Percentiles rank a stretch among this genome's conserved stretches.
phyloP scores from a whole-genome alignment of 345 rosid genomes.

The Eucalyptus cloeziana region DNA sequence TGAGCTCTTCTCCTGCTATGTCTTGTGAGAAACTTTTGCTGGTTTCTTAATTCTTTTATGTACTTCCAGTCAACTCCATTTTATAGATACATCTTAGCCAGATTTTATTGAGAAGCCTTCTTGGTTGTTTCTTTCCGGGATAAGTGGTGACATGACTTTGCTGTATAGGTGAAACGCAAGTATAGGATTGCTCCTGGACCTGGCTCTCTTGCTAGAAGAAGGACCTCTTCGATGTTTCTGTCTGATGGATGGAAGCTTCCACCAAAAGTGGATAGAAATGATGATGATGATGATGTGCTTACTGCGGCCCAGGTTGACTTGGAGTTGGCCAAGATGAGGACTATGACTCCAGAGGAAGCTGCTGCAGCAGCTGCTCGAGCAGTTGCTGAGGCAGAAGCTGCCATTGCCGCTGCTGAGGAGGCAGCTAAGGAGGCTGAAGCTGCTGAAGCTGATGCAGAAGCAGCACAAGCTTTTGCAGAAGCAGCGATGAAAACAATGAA shows the following conservation, averaged over 20 bases:
- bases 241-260: slow-evolving; percentile 34
- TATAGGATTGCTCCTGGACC: slow-evolving; percentile 63
- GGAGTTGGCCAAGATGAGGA: slow-evolving; percentile 79
- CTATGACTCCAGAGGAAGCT: slow-evolving; percentile 77
- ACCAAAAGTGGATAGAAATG: slow-evolving; percentile 45
- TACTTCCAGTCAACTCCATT: neutral
- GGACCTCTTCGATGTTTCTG: slow-evolving; percentile 13
- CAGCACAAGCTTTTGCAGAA: slow-evolving; percentile 83
- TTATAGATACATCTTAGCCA: neutral
- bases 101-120: neutral
- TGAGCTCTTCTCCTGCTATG: neutral
- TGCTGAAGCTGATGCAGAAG: slow-evolving; percentile 95
- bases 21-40: neutral
- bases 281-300: slow-evolving; percentile 28
- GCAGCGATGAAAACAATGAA: slow-evolving; percentile 68
- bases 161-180: slow-evolving; percentile 75
- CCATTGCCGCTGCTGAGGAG: slow-evolving; percentile 86
- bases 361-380: slow-evolving; percentile 81
- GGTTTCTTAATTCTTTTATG: neutral
- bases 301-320: slow-evolving; percentile 66
- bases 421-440: slow-evolving; percentile 94
- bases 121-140: neutral
- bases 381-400: slow-evolving; percentile 91
- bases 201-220: slow-evolving; percentile 39
- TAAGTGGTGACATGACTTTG: neutral